Conservation (phyloP, 805 yeast species). For the Candida maris region DNA sequence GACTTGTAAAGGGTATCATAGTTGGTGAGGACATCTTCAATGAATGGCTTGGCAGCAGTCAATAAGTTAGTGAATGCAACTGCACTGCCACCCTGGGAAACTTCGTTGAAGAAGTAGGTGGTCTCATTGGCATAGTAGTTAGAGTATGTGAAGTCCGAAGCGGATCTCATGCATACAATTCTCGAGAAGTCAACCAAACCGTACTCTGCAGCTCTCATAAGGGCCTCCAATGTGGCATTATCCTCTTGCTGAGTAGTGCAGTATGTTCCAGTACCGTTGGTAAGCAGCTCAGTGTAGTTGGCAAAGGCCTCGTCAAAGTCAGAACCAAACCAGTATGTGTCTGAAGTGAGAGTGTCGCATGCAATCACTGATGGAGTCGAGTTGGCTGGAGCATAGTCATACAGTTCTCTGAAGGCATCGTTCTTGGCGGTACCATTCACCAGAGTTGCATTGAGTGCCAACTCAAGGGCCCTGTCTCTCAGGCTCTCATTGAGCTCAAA, state of each 20-base stretch:
- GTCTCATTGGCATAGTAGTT: slow-evolving; percentile 35
- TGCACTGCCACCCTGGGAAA: slow-evolving; percentile 47
- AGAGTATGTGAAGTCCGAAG: slow-evolving; percentile 55
- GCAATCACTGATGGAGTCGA: slow-evolving; percentile 43
- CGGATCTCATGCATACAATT: slow-evolving; percentile 57
- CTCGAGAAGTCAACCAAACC: slow-evolving; percentile 57
- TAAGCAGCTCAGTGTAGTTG: slow-evolving; percentile 43
- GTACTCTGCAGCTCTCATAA: slow-evolving; percentile 49
- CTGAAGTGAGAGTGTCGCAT: slow-evolving; percentile 61
- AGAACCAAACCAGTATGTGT: slow-evolving; percentile 56
- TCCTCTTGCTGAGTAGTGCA: slow-evolving; percentile 67
- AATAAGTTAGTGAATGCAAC: slow-evolving; percentile 51
- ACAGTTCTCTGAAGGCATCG: slow-evolving; percentile 43
- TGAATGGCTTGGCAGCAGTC: slow-evolving; percentile 51
- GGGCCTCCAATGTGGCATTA: slow-evolving; percentile 59
- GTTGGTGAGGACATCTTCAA: slow-evolving; percentile 48
- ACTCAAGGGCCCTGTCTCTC: slow-evolving; percentile 52
- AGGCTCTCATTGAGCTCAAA: slow-evolving; percentile 58
- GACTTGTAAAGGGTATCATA: slow-evolving; percentile 38
- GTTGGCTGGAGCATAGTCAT: slow-evolving; percentile 49
- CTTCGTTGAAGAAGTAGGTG: slow-evolving; percentile 46
- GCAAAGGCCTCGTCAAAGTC: slow-evolving; percentile 48
- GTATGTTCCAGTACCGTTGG: slow-evolving; percentile 58
- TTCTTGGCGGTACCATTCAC: slow-evolving; percentile 44
- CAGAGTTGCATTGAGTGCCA: slow-evolving; percentile 45